These are phyloP conservation scores for Mycena sp. DNA, from an alignment of 1,284 basidiomycete genomes.

Conservation along the genomic window DNA sequence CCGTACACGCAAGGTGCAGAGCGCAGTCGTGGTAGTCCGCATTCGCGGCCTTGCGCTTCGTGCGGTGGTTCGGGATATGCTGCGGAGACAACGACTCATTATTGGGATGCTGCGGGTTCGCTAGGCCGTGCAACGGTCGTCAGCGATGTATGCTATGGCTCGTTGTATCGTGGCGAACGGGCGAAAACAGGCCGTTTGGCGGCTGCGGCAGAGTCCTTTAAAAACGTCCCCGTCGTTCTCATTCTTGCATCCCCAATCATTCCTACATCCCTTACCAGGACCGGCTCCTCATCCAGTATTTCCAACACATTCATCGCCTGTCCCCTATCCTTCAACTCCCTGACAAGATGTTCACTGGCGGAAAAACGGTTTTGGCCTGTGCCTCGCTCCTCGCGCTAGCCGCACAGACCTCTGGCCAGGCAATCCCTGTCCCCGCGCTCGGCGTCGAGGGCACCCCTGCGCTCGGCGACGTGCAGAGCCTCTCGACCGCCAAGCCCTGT, in stretches of 20 bases:
- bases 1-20: too few species aligned
- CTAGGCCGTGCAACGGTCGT: too few species aligned
- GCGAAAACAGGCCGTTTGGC: neutral
- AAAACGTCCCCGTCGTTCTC: neutral
- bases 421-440: constrained; percentile 31
- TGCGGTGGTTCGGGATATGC: too few species aligned
- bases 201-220: neutral
- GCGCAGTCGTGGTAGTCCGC: too few species aligned
- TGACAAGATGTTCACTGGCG: constrained; percentile 26
- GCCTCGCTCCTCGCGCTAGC: constrained; percentile 25
- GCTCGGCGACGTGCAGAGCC: constrained; percentile 34
- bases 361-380: constrained; percentile 25
- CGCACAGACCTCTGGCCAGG: constrained; percentile 24
- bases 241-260: too few species aligned
- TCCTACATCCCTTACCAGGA: constrained; percentile 17
- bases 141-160: too few species aligned
- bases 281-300: constrained; percentile 23
- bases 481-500: constrained; percentile 29
- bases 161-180: too few species aligned
- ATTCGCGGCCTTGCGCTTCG: too few species aligned
- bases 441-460: constrained; percentile 31
- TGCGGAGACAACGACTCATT: too few species aligned
- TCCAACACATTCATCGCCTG: constrained; percentile 6
- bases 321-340: constrained; percentile 5
- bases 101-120: too few species aligned